These are phyloP conservation scores for Teratosphaeria viscida DNA, from an alignment of 2,329 filamentous ascomycete species.

Conservation along the genomic window DNA sequence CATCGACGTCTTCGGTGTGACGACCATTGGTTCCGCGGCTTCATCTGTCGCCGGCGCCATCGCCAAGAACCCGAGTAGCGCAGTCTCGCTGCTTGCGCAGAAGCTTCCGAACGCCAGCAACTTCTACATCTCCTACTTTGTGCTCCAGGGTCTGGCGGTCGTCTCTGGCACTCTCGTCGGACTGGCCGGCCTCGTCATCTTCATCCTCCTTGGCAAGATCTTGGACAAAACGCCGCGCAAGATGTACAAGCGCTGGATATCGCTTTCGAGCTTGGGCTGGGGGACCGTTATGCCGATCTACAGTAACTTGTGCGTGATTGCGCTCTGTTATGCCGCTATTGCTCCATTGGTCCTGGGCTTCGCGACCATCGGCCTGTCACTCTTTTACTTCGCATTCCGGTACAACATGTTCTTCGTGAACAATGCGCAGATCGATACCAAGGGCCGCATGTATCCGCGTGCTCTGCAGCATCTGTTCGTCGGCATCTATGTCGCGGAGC, in stretches of 20 bases:
- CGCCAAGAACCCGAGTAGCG: conserved; percentile 44
- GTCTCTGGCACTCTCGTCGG: conserved; percentile 67
- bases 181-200: conserved; percentile 60
- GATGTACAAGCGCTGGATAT: conserved; percentile 69
- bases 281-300: conserved; percentile 73
- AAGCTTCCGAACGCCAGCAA: conserved; percentile 70
- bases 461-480: conserved; percentile 77
- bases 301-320: conserved; percentile 62
- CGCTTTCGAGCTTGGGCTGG: conserved; percentile 65
- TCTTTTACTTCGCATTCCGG: conserved; percentile 80
- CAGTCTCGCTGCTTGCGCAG: conserved; percentile 21
- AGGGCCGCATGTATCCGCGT: conserved; percentile 78
- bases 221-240: conserved; percentile 69
- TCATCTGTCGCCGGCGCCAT: conserved; percentile 58
- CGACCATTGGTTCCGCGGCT: conserved; percentile 72
- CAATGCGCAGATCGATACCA: conserved; percentile 72
- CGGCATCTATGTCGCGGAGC: conserved; percentile 71
- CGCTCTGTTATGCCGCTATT: conserved; percentile 77
- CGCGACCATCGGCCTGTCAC: conserved; percentile 62
- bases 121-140: conserved; percentile 91
- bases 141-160: conserved; percentile 78
- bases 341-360: conserved; percentile 78
- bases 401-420: conserved; percentile 88
- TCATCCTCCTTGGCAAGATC: conserved; percentile 62
- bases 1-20: conserved; percentile 82